Evolutionary conservation across 441 rosid genomes (phyloP), one percentile per base, ranked within the genome.

Genomic region (Eutrema salsugineum): DNA sequence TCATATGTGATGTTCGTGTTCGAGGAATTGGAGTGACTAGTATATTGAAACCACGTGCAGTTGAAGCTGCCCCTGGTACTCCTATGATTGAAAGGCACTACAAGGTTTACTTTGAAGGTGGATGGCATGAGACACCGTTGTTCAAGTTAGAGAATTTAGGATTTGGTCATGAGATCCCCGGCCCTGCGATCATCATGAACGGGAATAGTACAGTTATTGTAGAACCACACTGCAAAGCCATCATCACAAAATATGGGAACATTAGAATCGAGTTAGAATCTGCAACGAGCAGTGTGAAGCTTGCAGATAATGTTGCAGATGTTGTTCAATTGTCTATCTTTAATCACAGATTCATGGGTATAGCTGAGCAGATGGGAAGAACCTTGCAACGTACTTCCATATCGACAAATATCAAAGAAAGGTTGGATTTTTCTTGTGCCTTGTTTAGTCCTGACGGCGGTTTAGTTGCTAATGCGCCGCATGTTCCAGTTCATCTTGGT

Each of bases 341-440:
- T 79, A 90, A 87, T 80, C 91, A 94, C 83, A 84, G 99, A 60
- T 94, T 91, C 80, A 94, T 94, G 99, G 99, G 99, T 47, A 91
- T 94, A 33, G 99, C 99, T 50, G 99, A 94, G 67, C 99, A 94
- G 78, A 94, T 94, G 97, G 99, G 97, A 65, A 82, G 96, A 57
- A 91, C 97, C 2, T 79, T 94, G 17, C 99, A 94, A 81, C 83
- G 99, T 77, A 94, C 97, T 78, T 94, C 99, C 44, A 91, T 91
- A 79, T 94, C 97, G 55, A 94, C 97, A 20, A 91, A 90, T 78
- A 94, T 94, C 78, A 91, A 94, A 73, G 97, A 94, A 76, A 79
- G 97, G 76, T 75, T 94, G 75, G 99, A 94, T 83, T 94, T 94
- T 72, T 94, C 99, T 38, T 94, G 99, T 53, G 99, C 99, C 70